Conservation (phyloP, 1,284 basidiomycete species). For the Kalmanozyma brasiliensis region DNA sequence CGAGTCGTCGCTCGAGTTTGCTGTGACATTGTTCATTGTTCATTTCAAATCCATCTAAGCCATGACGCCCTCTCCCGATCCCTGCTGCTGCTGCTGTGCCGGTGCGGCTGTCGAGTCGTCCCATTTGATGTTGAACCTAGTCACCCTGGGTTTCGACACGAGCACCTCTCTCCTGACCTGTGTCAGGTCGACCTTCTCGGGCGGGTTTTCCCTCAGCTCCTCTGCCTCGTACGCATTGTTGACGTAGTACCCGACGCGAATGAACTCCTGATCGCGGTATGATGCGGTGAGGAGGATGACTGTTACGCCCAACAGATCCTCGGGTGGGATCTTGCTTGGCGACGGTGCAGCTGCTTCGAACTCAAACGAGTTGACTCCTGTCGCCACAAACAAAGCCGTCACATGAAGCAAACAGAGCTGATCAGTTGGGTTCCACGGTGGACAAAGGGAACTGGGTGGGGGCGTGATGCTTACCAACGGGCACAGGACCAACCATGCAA, state of each 20-base stretch:
- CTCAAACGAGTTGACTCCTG: conserved; percentile 88
- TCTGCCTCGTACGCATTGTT: conserved; percentile 98
- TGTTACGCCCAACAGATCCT: conserved; percentile 88
- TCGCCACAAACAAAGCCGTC: neutral
- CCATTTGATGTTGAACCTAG: conserved; percentile 74
- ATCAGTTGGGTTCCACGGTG: too few species aligned
- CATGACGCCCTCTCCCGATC: conserved; percentile 1
- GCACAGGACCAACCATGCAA: conserved; percentile 85
- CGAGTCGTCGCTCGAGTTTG: too few species aligned
- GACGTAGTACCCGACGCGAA: conserved; percentile 98
- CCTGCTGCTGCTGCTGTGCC: conserved; percentile 1
- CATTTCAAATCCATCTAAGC: neutral
- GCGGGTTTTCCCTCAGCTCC: conserved; percentile 70
- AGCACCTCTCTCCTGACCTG: conserved; percentile 84
- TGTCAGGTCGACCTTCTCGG: conserved; percentile 60
- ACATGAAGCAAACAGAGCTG: neutral
- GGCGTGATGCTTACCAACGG: conserved; percentile 68
- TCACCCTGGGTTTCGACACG: conserved; percentile 91
- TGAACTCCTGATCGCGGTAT: conserved; percentile 92
- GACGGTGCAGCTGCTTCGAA: conserved; percentile 75
- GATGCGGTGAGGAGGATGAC: conserved; percentile 90
- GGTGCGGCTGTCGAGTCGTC: conserved; percentile 23
- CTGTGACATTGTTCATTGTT: too few species aligned
- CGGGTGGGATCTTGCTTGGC: conserved; percentile 79
- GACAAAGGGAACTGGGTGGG: neutral